Evolutionary conservation across 2,329 filamentous ascomycete species (phyloP).

Genomic region (Fusarium tanahbumbuense): DNA sequence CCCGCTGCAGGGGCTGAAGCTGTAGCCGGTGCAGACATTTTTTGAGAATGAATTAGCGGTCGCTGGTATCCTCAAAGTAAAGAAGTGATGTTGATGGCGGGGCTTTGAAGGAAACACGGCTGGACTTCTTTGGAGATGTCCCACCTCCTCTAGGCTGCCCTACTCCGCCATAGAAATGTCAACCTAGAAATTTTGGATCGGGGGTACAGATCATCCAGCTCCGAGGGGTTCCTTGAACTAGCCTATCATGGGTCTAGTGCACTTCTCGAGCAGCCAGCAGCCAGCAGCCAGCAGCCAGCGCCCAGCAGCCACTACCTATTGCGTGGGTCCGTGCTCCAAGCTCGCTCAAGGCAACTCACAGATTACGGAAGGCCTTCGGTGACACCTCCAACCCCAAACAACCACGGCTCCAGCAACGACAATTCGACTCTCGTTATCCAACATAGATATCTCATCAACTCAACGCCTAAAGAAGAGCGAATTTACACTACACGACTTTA

Average conservation of each 20-base stretch:
- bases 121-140: constrained; percentile 53
- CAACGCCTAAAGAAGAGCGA: not conserved
- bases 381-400: constrained; percentile 50
- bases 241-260: constrained; percentile 42
- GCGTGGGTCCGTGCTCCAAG: constrained; percentile 50
- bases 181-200: constrained; percentile 56
- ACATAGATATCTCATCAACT: constrained; percentile 14
- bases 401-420: constrained; percentile 39
- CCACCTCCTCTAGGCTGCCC: constrained; percentile 53
- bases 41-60: constrained; percentile 49
- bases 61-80: constrained; percentile 42
- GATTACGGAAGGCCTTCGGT: constrained; percentile 56
- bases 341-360: constrained; percentile 56
- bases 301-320: constrained; percentile 36
- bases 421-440: constrained; percentile 21
- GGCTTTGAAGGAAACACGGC: constrained; percentile 49
- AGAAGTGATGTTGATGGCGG: constrained; percentile 47
- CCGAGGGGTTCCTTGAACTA: constrained; percentile 47
- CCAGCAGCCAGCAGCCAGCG: constrained; percentile 24
- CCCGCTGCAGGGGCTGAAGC: constrained; percentile 49
- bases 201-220: constrained; percentile 55
- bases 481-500: not conserved
- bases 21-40: constrained; percentile 57
- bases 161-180: constrained; percentile 51
- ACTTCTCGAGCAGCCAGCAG: constrained; percentile 4